Conservation (phyloP, 495 filamentous ascomycete genomes). For the Letharia columbiana region DNA sequence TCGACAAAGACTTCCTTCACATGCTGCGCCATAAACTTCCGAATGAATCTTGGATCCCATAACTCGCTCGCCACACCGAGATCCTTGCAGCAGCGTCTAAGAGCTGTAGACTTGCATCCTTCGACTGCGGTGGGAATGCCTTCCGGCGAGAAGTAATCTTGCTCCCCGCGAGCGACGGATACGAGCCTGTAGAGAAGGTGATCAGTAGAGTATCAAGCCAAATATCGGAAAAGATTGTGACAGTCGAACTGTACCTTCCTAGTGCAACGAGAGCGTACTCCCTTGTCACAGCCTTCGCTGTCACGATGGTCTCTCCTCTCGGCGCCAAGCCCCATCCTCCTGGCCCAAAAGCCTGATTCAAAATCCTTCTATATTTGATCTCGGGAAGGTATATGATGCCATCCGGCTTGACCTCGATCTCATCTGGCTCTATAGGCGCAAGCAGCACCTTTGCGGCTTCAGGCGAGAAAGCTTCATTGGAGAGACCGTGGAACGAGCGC, state of each 20-base stretch:
- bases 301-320: constrained; percentile 82
- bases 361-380: constrained; percentile 93
- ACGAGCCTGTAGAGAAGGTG: constrained; percentile 55
- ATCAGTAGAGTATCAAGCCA: neutral
- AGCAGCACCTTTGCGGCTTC: constrained; percentile 68
- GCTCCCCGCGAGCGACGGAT: constrained; percentile 86
- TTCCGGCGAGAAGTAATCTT: constrained; percentile 85
- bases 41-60: constrained; percentile 92
- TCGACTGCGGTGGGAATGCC: constrained; percentile 95
- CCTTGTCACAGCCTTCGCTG: constrained; percentile 76
- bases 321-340: constrained; percentile 94
- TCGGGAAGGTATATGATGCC: constrained; percentile 94
- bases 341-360: constrained; percentile 87
- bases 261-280: constrained; percentile 90
- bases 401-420: constrained; percentile 94
- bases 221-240: neutral
- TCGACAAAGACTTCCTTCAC: constrained; percentile 73
- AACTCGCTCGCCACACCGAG: constrained; percentile 89
- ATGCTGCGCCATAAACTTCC: constrained; percentile 56
- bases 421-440: constrained; percentile 54
- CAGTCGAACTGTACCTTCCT: constrained; percentile 60
- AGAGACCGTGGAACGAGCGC: constrained; percentile 83
- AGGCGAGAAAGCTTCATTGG: constrained; percentile 61
- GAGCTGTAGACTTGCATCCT: constrained; percentile 92
- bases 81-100: constrained; percentile 97